These are phyloP conservation scores for Pyricularia sp. DNA, from an alignment of 2,329 filamentous ascomycete genomes.

Conservation along the genomic window DNA sequence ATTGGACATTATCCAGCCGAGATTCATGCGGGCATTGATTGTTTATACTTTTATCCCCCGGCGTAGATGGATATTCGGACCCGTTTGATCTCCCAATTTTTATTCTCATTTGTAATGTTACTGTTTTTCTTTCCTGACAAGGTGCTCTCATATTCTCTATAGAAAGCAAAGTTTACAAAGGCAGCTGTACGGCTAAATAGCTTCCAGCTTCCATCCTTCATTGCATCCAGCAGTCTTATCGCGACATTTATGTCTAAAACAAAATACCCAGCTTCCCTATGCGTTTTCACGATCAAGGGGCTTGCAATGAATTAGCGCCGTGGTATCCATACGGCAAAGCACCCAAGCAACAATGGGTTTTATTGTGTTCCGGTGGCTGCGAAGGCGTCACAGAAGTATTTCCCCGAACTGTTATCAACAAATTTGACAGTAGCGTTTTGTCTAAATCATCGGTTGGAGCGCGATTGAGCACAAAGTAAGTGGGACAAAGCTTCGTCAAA, in stretches of 20 bases:
- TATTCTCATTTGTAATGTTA: not conserved
- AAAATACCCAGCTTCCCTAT: not conserved
- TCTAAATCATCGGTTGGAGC: not conserved
- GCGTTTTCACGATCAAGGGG: not conserved
- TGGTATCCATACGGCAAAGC: not conserved
- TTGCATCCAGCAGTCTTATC: not conserved
- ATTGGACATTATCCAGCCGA: not conserved
- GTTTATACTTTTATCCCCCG: not conserved
- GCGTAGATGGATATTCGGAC: not conserved
- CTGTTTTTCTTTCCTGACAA: not conserved
- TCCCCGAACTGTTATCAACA: not conserved
- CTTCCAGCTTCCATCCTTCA: not conserved
- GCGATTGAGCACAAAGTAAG: not conserved
- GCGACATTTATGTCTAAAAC: not conserved
- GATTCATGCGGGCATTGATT: not conserved
- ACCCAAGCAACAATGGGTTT: not conserved
- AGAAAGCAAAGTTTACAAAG: not conserved
- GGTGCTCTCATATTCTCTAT: not conserved
- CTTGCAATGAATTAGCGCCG: not conserved
- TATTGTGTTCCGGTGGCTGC: not conserved
- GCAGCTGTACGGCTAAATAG: not conserved
- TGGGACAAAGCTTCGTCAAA: not conserved
- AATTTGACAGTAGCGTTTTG: not conserved
- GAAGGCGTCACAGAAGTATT: not conserved
- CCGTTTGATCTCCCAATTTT: not conserved